phyloP scores from a whole-genome alignment of 345 rosid genomes.

The Sonneratia alba region DNA sequence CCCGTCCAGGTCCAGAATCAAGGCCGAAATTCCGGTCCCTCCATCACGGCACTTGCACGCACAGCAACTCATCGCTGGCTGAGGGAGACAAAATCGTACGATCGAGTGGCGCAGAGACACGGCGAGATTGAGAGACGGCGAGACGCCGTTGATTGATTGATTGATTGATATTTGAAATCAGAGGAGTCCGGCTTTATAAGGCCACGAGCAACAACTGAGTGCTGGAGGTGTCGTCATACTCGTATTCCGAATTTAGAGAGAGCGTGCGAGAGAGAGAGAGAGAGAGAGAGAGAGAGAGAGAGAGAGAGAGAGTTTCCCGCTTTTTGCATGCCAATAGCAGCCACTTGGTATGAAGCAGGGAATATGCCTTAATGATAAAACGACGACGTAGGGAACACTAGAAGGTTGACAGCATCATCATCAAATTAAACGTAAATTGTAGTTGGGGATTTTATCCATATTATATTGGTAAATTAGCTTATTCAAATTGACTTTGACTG shows the following conservation, averaged over 20 bases:
- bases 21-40: conserved; percentile 15
- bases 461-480: too few species aligned
- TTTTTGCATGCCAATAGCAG: neutral
- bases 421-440: too few species aligned
- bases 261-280: too few species aligned
- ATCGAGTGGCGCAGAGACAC: neutral
- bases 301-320: neutral
- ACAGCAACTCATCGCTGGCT: conserved; percentile 12
- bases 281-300: neutral
- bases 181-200: neutral
- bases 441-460: too few species aligned
- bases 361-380: too few species aligned
- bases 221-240: neutral
- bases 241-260: too few species aligned
- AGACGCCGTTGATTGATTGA: neutral
- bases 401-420: too few species aligned
- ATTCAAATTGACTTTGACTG: neutral
- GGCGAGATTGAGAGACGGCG: neutral
- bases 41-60: conserved; percentile 4
- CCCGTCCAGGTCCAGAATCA: conserved; percentile 40
- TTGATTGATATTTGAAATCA: neutral
- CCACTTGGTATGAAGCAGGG: neutral
- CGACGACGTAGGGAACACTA: neutral
- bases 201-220: neutral
- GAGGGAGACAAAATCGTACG: neutral